Evolutionary conservation across 371 early-diverging fungal genomes (phyloP).

Genomic region (Rhizopus delemar): DNA sequence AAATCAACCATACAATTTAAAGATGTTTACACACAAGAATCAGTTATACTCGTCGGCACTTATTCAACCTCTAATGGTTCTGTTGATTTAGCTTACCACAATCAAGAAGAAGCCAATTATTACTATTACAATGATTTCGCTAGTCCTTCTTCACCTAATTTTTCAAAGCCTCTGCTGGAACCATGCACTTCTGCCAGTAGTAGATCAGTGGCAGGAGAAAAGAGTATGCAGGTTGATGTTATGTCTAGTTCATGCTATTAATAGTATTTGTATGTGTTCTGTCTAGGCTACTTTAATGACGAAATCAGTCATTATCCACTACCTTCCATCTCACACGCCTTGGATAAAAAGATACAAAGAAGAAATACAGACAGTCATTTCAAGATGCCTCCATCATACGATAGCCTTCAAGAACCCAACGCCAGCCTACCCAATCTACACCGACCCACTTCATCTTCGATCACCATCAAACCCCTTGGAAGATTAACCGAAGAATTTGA

Average conservation of each 20-base stretch:
- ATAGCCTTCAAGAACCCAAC: not conserved
- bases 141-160: not conserved
- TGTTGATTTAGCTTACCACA: not conserved
- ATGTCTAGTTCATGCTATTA: not conserved
- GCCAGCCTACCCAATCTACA: not conserved
- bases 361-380: not conserved
- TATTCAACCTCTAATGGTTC: not conserved
- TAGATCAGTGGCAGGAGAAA: not conserved
- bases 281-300: not conserved
- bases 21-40: constrained; percentile 14
- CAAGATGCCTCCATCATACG: not conserved
- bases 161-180: not conserved
- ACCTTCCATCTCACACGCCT: not conserved
- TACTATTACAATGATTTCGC: not conserved
- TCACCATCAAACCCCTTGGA: not conserved
- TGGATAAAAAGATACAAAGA: not conserved
- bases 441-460: not conserved
- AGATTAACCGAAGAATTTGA: constrained; percentile 3
- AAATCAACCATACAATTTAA: constrained; percentile 17
- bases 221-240: not conserved
- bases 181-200: not conserved
- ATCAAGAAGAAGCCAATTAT: not conserved
- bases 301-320: not conserved
- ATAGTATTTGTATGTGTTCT: not conserved
- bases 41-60: constrained; percentile 20